A percentile compares a stretch with the other conserved stretches of the same genome.
These are phyloP conservation scores for Discostella pseudostelligera DNA, from an alignment of 108 stramenopile species.

Conservation along the genomic window DNA sequence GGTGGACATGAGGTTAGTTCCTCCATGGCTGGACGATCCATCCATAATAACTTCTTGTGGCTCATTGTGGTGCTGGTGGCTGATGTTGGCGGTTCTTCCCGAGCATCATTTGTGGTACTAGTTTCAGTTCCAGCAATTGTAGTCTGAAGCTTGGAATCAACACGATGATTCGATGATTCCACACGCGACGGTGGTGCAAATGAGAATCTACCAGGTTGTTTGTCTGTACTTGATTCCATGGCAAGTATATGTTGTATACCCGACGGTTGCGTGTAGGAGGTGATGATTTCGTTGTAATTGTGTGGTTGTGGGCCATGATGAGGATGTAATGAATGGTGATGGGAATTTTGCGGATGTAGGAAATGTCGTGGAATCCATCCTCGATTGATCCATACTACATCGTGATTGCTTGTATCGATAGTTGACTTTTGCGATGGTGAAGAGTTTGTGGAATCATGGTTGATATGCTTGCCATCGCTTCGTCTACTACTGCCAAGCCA, in stretches of 20 bases:
- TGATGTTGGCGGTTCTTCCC: background rate
- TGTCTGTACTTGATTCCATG: conserved; percentile 58
- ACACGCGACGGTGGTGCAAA: conserved; percentile 42
- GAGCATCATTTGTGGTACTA: too few species aligned
- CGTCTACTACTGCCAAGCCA: too few species aligned
- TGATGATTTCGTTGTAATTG: conserved; percentile 6
- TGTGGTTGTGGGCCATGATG: background rate
- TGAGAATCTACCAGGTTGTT: conserved; percentile 25
- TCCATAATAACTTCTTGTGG: conserved; percentile 61
- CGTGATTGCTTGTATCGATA: background rate
- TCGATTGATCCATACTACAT: conserved; percentile 74
- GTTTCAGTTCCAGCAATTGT: too few species aligned
- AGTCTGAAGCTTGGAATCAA: too few species aligned
- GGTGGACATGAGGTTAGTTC: conserved; percentile 43
- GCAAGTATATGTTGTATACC: conserved; percentile 45
- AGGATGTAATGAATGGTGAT: conserved; percentile 4
- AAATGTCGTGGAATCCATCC: conserved; percentile 80
- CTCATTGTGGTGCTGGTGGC: background rate
- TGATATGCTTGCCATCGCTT: too few species aligned
- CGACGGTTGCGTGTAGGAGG: conserved; percentile 54
- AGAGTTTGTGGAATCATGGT: too few species aligned
- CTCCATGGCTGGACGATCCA: conserved; percentile 64
- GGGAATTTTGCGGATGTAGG: conserved; percentile 23
- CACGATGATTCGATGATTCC: background rate
- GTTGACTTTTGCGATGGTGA: too few species aligned